Evolutionary conservation across 1,139 yeast genomes (phyloP).

Genomic region (Candida sanyaensis): DNA sequence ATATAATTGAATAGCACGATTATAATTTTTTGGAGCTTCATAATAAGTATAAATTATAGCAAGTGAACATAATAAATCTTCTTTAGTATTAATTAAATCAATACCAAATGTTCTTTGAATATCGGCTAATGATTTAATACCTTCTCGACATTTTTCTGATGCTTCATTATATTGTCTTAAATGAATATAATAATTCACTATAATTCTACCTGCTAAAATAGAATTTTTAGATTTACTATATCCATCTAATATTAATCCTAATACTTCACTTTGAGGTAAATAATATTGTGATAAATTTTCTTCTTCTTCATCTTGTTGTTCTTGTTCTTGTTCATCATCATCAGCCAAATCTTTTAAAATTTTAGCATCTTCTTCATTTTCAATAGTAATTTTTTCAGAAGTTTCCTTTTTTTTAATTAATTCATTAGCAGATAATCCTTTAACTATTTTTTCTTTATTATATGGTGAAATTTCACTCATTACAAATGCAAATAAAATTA

Average conservation of each 20-base stretch:
- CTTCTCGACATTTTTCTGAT: constrained; percentile 59
- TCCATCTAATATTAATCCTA: constrained; percentile 57
- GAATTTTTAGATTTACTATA: constrained; percentile 48
- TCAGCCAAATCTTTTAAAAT: constrained; percentile 21
- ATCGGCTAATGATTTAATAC: constrained; percentile 57
- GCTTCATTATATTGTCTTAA: constrained; percentile 67
- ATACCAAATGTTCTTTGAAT: constrained; percentile 49
- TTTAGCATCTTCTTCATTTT: constrained; percentile 21
- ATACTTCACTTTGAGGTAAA: constrained; percentile 53
- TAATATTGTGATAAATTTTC: constrained; percentile 15
- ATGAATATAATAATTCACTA: constrained; percentile 61
- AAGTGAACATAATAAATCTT: constrained; percentile 62
- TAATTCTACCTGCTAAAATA: constrained; percentile 64
- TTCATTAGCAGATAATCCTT: constrained; percentile 12
- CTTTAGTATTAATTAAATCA: constrained; percentile 51
- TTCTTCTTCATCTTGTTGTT: constrained; percentile 19
- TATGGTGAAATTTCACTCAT: constrained; percentile 72
- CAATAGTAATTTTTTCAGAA: constrained; percentile 8
- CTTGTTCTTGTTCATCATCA: constrained; percentile 21
- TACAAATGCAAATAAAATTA: constrained; percentile 58
- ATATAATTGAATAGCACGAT: constrained; percentile 71
- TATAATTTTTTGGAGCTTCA: constrained; percentile 88
- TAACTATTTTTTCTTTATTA: constrained; percentile 26
- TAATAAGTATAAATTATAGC: constrained; percentile 81
- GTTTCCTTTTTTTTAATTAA: constrained; percentile 3